Conservation (phyloP, 163 green algal species). For the Chlamydomonas reinhardtii region DNA sequence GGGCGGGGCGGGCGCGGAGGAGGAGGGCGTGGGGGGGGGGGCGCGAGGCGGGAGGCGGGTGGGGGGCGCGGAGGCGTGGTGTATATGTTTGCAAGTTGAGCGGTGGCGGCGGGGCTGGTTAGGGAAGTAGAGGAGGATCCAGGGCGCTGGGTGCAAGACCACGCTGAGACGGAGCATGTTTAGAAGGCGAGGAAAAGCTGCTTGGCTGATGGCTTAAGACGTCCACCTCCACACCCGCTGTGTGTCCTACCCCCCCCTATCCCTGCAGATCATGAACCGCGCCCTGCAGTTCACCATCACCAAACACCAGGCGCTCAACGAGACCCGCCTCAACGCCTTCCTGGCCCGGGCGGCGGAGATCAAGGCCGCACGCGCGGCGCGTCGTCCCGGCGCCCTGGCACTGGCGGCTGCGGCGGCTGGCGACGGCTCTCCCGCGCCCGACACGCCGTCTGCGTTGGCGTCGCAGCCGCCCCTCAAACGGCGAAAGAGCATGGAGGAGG, state of each 20-base stretch:
- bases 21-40: neutral
- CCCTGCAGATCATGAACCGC: slow-evolving; percentile 33
- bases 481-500: slow-evolving; percentile 41
- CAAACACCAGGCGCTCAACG: slow-evolving; percentile 33
- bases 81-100: too few species aligned
- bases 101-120: too few species aligned
- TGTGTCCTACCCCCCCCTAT: neutral
- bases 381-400: neutral
- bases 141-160: too few species aligned
- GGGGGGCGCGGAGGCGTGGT: too few species aligned
- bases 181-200: too few species aligned
- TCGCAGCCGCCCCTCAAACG: slow-evolving; percentile 42
- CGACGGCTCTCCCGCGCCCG: neutral
- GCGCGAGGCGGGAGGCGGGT: too few species aligned
- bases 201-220: too few species aligned
- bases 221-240: neutral
- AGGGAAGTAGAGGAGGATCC: too few species aligned
- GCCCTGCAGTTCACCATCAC: slow-evolving; percentile 48
- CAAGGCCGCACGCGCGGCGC: neutral
- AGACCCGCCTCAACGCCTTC: slow-evolving; percentile 34
- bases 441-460: neutral
- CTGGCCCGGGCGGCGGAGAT: slow-evolving; percentile 23
- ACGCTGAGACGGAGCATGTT: too few species aligned
- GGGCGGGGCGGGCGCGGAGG: neutral
- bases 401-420: neutral